Evolutionary conservation across 192 early-diverging fungal genomes (phyloP).

Genomic region (Tieghemiomyces parasiticus): DNA sequence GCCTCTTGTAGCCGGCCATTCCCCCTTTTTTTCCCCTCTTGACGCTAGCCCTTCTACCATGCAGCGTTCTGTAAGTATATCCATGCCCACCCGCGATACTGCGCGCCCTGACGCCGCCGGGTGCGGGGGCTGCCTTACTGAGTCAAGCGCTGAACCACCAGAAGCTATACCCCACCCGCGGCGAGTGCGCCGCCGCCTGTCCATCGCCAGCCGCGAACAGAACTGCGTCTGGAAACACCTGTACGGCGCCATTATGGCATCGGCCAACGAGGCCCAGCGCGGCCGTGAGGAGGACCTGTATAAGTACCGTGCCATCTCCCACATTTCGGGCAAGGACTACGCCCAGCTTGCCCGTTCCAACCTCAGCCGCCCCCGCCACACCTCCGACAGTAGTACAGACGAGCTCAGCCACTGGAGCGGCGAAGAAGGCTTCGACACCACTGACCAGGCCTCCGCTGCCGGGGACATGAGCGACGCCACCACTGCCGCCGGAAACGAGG

Average conservation of each 20-base stretch:
- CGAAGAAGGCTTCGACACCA: neutral
- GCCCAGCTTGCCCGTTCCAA: neutral
- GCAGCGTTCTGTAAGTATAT: too few relatives aligned
- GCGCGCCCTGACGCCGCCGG: too few relatives aligned
- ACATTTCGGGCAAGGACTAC: slow-evolving; percentile 9
- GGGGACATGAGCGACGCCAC: neutral
- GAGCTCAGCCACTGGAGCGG: neutral
- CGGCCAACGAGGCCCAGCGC: slow-evolving; percentile 9
- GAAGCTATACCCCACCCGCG: neutral
- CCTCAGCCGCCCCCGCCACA: neutral
- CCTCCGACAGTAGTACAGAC: neutral
- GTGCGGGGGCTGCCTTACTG: too few relatives aligned
- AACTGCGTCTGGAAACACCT: slow-evolving; percentile 5
- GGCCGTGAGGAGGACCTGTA: neutral
- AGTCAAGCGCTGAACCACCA: neutral
- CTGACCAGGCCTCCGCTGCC: neutral
- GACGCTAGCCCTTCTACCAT: too few relatives aligned
- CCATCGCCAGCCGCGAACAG: slow-evolving; percentile 1
- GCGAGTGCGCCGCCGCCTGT: neutral
- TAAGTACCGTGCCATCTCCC: slow-evolving; percentile 6
- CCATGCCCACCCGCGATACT: too few relatives aligned
- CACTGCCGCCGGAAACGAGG: neutral
- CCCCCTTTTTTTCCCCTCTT: too few relatives aligned
- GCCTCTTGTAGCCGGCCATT: too few relatives aligned
- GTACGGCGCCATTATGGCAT: slow-evolving; percentile 10